Evolutionary conservation across 306 rosid species (phyloP).

Genomic region (Rosa multiflora): DNA sequence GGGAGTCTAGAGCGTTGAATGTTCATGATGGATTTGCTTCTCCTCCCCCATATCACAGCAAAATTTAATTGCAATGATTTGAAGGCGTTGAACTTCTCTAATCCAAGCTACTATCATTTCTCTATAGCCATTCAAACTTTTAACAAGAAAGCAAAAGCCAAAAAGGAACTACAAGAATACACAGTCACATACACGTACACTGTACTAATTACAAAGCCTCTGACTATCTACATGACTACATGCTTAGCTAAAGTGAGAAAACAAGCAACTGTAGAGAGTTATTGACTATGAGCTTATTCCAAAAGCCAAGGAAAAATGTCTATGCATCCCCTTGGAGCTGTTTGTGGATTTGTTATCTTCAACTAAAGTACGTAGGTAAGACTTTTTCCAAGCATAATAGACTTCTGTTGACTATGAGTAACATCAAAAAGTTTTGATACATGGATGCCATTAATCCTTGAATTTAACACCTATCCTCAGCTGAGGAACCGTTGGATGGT

Average conservation of each 20-base stretch:
- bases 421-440: conserved; percentile 45
- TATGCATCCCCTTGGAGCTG: not conserved
- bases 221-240: no score
- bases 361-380: not conserved
- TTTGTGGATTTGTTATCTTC: not conserved
- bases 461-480: conserved; percentile 41
- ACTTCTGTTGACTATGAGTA: conserved; percentile 27
- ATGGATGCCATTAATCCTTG: not conserved
- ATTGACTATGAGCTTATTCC: not conserved
- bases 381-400: not conserved
- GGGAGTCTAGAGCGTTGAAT: no score
- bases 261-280: not conserved
- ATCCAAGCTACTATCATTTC: not conserved
- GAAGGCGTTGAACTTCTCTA: not conserved
- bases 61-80: not conserved
- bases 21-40: no score
- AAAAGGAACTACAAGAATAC: not conserved
- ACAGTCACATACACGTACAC: no score
- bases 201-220: no score
- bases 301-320: not conserved
- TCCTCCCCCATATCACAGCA: no score
- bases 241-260: not conserved
- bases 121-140: not conserved
- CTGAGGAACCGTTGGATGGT: conserved; percentile 31
- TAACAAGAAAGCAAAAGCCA: not conserved